Conservation (phyloP, 371 early-diverging fungal species). For the Lichtheimia ornata region DNA sequence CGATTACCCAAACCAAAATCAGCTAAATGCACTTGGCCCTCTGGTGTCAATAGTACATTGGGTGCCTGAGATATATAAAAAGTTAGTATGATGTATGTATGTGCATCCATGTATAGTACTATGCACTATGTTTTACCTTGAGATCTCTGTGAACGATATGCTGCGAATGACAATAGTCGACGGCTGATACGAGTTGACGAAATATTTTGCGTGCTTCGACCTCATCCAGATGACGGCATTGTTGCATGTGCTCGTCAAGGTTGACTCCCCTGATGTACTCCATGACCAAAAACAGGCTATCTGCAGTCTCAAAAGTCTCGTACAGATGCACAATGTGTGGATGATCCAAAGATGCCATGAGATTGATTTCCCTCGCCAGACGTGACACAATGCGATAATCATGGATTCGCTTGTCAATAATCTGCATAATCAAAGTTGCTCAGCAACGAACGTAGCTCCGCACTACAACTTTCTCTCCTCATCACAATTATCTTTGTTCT, state of each 20-base stretch:
- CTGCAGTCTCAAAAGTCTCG: conserved; percentile 87
- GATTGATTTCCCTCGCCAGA: conserved; percentile 83
- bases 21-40: conserved; percentile 60
- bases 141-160: conserved; percentile 80
- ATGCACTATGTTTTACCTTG: too few relatives aligned
- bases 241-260: conserved; percentile 55
- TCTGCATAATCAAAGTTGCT: conserved; percentile 21
- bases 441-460: too few relatives aligned
- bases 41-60: conserved; percentile 52
- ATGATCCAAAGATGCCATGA: conserved; percentile 87
- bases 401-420: conserved; percentile 84
- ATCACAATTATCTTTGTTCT: not conserved
- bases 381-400: conserved; percentile 78
- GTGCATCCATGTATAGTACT: not conserved
- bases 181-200: conserved; percentile 67
- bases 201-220: conserved; percentile 64
- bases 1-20: conserved; percentile 84
- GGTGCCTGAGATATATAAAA: conserved; percentile 37
- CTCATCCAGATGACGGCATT: conserved; percentile 57
- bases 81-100: not conserved
- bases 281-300: conserved; percentile 75
- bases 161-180: conserved; percentile 73
- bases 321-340: conserved; percentile 85
- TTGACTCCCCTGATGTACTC: conserved; percentile 63
- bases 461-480: too few relatives aligned